Conservation (phyloP, 2,329 filamentous ascomycete genomes). For the Triangularia verruculosa region DNA sequence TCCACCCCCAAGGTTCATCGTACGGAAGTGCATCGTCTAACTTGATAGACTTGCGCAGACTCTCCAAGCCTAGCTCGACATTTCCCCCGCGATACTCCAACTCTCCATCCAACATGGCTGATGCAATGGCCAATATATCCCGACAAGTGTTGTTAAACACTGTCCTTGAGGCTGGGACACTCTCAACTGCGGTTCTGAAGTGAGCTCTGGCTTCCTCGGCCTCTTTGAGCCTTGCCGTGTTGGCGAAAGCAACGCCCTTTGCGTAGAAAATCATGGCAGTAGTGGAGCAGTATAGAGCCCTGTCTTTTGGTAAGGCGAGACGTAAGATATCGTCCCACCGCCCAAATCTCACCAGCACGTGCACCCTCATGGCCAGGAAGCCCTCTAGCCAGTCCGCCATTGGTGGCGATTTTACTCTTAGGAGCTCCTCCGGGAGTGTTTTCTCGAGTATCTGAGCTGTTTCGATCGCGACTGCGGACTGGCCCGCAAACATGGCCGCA, state of each 20-base stretch:
- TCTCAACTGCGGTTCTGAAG: slow-evolving; percentile 50
- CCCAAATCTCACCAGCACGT: slow-evolving; percentile 72
- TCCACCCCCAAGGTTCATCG: slow-evolving; percentile 77
- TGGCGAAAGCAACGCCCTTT: slow-evolving; percentile 64
- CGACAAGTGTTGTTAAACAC: slow-evolving; percentile 66
- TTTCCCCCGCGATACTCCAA: slow-evolving; percentile 65
- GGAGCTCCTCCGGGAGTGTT: slow-evolving; percentile 59
- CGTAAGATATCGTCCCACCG: slow-evolving; percentile 64
- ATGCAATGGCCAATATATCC: slow-evolving; percentile 61
- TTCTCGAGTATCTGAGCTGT: slow-evolving; percentile 58
- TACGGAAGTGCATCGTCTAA: slow-evolving; percentile 64
- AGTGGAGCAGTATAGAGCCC: slow-evolving; percentile 63
- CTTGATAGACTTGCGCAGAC: slow-evolving; percentile 55
- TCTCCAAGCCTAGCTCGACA: slow-evolving; percentile 55
- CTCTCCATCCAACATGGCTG: slow-evolving; percentile 71
- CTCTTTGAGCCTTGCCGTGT: slow-evolving; percentile 50
- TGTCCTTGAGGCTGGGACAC: slow-evolving; percentile 58
- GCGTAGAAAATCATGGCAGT: slow-evolving; percentile 68
- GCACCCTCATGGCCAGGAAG: slow-evolving; percentile 64
- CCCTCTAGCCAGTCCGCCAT: slow-evolving; percentile 80
- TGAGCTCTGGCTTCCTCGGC: slow-evolving; percentile 50
- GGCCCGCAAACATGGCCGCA: slow-evolving; percentile 73
- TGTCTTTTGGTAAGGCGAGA: slow-evolving; percentile 55
- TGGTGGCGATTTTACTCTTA: slow-evolving; percentile 62
- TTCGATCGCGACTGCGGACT: slow-evolving; percentile 59